These are phyloP conservation scores for Spironucleus salmonicida DNA, from an alignment of 208 protist genomes.

Conservation along the genomic window DNA sequence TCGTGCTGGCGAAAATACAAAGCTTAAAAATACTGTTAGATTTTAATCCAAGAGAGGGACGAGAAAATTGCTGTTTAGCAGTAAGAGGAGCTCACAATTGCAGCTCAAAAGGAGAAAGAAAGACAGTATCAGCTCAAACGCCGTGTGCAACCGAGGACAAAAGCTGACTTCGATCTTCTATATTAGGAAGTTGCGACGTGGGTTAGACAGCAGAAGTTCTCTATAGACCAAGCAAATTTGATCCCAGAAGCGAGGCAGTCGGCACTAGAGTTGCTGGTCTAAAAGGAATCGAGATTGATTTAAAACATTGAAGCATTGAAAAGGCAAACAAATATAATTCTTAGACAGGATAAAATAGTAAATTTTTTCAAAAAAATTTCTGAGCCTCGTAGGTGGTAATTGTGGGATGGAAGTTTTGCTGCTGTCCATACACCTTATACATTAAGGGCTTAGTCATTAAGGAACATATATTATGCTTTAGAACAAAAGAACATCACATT, in stretches of 20 bases:
- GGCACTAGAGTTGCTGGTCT: not conserved
- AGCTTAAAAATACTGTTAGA: not conserved
- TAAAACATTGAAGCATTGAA: not conserved
- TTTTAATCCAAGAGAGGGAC: not conserved
- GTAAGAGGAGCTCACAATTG: not conserved
- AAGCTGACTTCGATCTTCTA: conserved; percentile 15
- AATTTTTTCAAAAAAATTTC: conserved; percentile 5
- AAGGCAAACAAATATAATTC: not conserved
- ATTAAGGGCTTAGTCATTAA: not conserved
- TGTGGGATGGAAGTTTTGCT: not conserved
- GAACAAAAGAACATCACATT: not conserved
- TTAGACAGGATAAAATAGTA: not conserved
- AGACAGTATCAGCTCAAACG: conserved; percentile 6
- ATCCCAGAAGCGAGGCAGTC: not conserved
- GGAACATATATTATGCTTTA: conserved; percentile 23
- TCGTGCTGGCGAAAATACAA: not conserved
- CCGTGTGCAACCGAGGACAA: not conserved
- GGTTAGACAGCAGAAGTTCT: conserved; percentile 26
- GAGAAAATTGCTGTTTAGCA: not conserved
- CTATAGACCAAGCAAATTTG: conserved; percentile 2
- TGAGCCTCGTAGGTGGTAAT: not conserved
- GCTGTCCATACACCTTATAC: conserved; percentile 8
- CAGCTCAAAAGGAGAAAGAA: not conserved
- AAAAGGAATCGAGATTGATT: conserved; percentile 6
- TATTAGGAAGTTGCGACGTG: not conserved